phyloP scores from a whole-genome alignment of 257 asterid genomes.

The Primulina eburnea region DNA sequence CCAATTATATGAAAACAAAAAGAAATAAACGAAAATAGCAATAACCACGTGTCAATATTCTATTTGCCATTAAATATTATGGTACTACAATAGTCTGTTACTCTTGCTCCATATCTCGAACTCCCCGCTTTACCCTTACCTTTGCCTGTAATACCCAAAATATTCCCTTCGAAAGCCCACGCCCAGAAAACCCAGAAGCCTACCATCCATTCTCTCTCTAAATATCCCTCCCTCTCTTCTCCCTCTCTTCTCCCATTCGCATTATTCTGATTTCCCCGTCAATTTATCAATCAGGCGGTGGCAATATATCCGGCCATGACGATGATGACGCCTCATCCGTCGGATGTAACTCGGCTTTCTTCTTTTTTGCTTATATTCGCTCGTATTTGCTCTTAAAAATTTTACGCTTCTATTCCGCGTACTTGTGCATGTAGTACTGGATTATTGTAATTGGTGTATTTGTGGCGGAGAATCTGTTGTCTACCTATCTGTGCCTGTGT shows the following conservation, averaged over 20 bases:
- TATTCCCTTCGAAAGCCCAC: constrained; percentile 32
- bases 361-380: constrained; percentile 15
- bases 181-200: constrained; percentile 32
- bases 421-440: constrained; percentile 27
- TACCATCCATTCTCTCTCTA: constrained; percentile 31
- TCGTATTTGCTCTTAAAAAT: constrained; percentile 22
- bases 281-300: constrained; percentile 56
- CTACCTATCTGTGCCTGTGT: neutral
- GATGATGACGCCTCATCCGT: constrained; percentile 76
- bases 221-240: constrained; percentile 1
- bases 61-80: constrained; percentile 2
- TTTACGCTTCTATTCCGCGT: constrained; percentile 10
- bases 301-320: constrained; percentile 54
- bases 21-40: neutral
- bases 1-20: neutral
- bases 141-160: constrained; percentile 25
- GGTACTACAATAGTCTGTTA: neutral
- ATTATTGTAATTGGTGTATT: constrained; percentile 4
- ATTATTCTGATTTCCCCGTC: constrained; percentile 25
- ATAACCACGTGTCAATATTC: constrained; percentile 2
- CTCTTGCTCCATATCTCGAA: neutral
- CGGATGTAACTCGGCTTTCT: constrained; percentile 54
- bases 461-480: constrained; percentile 12
- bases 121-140: constrained; percentile 31
- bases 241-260: constrained; percentile 9